A percentile compares a stretch with the other conserved stretches of the same genome.
Evolutionary conservation across 2,329 filamentous ascomycete species (phyloP).

Genomic region (Ascochyta lentis): DNA sequence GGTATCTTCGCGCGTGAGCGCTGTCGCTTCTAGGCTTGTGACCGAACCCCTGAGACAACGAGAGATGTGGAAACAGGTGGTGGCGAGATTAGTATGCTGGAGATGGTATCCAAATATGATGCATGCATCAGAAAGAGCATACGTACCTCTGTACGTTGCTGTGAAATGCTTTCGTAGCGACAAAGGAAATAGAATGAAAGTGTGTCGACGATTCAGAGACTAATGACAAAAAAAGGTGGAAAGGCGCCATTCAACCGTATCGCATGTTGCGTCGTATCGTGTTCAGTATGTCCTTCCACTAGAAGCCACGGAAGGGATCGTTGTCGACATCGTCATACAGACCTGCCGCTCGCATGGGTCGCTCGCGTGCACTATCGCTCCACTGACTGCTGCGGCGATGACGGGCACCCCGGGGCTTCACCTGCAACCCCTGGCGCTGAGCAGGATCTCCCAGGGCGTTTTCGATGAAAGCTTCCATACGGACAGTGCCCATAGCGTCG

Average conservation of each 20-base stretch:
- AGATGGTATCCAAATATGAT: not conserved
- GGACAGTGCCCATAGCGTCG: conserved; percentile 84
- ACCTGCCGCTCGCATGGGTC: conserved; percentile 33
- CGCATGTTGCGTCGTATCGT: conserved; percentile 4
- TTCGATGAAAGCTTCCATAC: conserved; percentile 96
- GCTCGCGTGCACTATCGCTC: conserved; percentile 44
- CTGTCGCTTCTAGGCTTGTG: conserved; percentile 6
- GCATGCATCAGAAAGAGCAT: not conserved
- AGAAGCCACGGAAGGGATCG: conserved; percentile 49
- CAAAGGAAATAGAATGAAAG: not conserved
- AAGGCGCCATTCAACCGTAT: not conserved
- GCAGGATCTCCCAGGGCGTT: conserved; percentile 44
- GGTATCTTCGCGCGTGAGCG: conserved; percentile 11
- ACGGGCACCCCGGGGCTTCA: conserved; percentile 34
- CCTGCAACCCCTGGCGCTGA: conserved; percentile 17
- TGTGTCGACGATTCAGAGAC: not conserved
- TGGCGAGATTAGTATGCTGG: not conserved
- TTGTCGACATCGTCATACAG: conserved; percentile 45
- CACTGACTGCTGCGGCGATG: conserved; percentile 46
- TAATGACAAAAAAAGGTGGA: not conserved
- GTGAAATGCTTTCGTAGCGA: not conserved
- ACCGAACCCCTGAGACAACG: not conserved
- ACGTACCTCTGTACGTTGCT: not conserved
- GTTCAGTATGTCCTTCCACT: not conserved
- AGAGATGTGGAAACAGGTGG: not conserved